Percentiles rank a stretch among this genome's conserved stretches.
Conservation (phyloP, 306 rosid species). For the Inga oerstediana region DNA sequence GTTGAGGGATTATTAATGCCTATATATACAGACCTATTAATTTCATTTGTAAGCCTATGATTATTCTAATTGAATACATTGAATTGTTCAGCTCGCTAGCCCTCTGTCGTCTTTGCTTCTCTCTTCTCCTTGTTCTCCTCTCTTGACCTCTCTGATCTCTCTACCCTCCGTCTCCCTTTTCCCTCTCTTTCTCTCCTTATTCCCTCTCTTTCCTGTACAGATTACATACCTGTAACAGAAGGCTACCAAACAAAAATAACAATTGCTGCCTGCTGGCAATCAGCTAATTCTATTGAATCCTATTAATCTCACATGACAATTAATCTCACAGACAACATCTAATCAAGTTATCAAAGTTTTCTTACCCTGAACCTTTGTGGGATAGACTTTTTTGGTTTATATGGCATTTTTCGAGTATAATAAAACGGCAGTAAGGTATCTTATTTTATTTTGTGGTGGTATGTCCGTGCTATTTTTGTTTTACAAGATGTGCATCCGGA, state of each 20-base stretch:
- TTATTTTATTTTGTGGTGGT: neutral
- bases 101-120: no score
- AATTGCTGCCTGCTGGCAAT: neutral
- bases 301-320: neutral
- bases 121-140: no score
- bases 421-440: neutral
- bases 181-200: no score
- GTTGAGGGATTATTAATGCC: no score
- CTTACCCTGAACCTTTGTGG: neutral
- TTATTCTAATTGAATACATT: no score
- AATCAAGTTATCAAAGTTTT: neutral
- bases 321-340: neutral
- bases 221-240: neutral
- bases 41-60: no score
- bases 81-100: no score
- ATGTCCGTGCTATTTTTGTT: slow-evolving; percentile 5
- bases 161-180: no score
- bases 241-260: neutral
- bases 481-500: neutral
- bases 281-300: neutral
- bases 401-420: neutral
- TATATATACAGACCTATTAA: no score
- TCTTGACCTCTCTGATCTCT: no score
- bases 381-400: neutral
- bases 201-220: no score